Conservation (phyloP, 2,329 filamentous ascomycete species). For the Microdochium nivale region DNA sequence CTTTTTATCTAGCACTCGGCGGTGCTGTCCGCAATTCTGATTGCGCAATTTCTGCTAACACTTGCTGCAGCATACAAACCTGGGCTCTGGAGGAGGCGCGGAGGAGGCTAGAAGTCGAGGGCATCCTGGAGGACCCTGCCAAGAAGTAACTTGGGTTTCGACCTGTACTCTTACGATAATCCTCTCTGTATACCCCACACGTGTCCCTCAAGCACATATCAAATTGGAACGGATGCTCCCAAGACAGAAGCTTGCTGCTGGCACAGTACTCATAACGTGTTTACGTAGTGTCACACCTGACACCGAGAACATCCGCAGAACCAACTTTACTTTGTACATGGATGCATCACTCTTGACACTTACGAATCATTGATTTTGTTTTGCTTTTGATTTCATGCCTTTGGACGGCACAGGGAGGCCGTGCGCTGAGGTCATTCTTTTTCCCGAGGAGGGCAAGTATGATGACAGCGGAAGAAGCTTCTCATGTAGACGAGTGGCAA, state of each 20-base stretch:
- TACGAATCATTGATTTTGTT: background rate
- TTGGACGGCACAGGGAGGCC: background rate
- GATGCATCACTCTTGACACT: background rate
- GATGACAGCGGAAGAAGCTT: background rate
- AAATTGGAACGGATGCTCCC: too few relatives aligned
- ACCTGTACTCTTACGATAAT: background rate
- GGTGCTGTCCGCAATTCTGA: too few relatives aligned
- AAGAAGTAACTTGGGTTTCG: slow-evolving; percentile 31
- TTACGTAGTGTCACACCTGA: too few relatives aligned
- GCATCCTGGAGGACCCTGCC: slow-evolving; percentile 76
- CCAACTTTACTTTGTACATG: background rate
- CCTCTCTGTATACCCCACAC: background rate
- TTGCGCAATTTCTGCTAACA: slow-evolving; percentile 17
- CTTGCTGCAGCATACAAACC: slow-evolving; percentile 75
- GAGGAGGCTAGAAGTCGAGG: slow-evolving; percentile 90
- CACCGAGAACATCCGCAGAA: background rate
- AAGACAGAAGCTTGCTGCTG: too few relatives aligned
- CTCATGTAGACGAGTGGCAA: background rate
- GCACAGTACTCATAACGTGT: too few relatives aligned
- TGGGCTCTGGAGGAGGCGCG: slow-evolving; percentile 98
- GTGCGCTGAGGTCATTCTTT: background rate
- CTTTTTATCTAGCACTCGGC: too few relatives aligned
- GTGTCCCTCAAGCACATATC: background rate
- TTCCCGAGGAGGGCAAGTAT: background rate
- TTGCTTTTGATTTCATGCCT: background rate